Evolutionary conservation across 2,329 filamentous ascomycete species (phyloP).

Genomic region (Davidsoniella australis): DNA sequence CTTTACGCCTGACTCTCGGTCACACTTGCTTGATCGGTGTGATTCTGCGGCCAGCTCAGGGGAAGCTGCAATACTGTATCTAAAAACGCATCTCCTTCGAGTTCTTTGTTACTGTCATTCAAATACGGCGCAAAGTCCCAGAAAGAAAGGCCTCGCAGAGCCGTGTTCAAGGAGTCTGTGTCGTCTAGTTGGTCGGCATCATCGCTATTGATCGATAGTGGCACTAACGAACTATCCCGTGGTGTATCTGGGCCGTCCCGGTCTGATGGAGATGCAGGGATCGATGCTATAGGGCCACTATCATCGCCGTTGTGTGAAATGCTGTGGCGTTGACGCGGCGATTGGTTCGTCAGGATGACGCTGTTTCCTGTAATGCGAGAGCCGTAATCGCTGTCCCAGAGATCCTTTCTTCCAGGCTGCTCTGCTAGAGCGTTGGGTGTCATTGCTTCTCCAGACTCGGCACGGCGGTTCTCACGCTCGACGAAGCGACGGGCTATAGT

Average conservation of each 20-base stretch:
- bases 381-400: slow-evolving; percentile 15
- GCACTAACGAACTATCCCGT: background rate
- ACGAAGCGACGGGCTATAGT: slow-evolving; percentile 24
- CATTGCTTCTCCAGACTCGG: slow-evolving; percentile 15
- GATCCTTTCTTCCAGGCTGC: slow-evolving; percentile 10
- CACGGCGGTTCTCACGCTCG: slow-evolving; percentile 15
- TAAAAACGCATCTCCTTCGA: slow-evolving; percentile 4
- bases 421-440: slow-evolving; percentile 22
- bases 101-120: background rate
- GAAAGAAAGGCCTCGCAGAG: slow-evolving; percentile 1
- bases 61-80: background rate
- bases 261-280: slow-evolving; percentile 6
- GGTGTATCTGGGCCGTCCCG: slow-evolving; percentile 8
- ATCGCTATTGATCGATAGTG: background rate
- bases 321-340: slow-evolving; percentile 3
- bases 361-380: slow-evolving; percentile 28
- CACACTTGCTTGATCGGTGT: too few species aligned
- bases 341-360: slow-evolving; percentile 18
- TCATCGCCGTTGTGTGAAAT: background rate
- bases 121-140: slow-evolving; percentile 7
- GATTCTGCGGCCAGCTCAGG: too few species aligned
- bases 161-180: background rate
- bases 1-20: too few species aligned
- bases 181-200: slow-evolving; percentile 1
- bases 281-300: background rate